Evolutionary conservation across 2,329 filamentous ascomycete species (phyloP).

Genomic region (Aspergillus novofumigatus): DNA sequence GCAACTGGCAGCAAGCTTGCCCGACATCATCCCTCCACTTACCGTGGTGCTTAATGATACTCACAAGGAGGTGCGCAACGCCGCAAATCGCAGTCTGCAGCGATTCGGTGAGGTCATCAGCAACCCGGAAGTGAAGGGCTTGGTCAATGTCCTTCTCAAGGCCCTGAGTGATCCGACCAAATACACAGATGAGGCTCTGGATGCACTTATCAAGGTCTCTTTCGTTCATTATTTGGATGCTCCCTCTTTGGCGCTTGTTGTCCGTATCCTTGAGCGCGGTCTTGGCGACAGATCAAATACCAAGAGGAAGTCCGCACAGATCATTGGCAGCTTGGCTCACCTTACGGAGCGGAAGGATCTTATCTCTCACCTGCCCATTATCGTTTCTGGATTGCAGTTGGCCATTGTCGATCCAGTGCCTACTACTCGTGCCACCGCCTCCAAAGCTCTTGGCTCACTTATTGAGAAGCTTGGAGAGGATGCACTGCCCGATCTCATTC

Average conservation of each 20-base stretch:
- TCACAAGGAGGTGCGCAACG: conserved; percentile 90
- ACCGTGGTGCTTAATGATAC: conserved; percentile 94
- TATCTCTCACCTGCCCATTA: conserved; percentile 80
- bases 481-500: conserved; percentile 92
- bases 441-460: conserved; percentile 91
- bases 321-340: conserved; percentile 96
- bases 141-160: conserved; percentile 88
- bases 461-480: conserved; percentile 98
- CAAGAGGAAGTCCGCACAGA: conserved; percentile 93
- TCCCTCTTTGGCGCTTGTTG: conserved; percentile 88
- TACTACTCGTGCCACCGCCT: conserved; percentile 91
- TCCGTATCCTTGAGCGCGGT: conserved; percentile 90
- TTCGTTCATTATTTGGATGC: conserved; percentile 99
- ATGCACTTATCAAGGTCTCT: conserved; percentile 93
- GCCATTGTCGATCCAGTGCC: conserved; percentile 95
- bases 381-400: conserved; percentile 82
- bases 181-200: conserved; percentile 90
- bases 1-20: conserved; percentile 84
- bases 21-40: conserved; percentile 93
- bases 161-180: conserved; percentile 96
- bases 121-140: conserved; percentile 92
- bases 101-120: conserved; percentile 97
- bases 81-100: conserved; percentile 93
- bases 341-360: conserved; percentile 95
- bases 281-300: conserved; percentile 87